A percentile compares a stretch with the other conserved stretches of the same genome.
These are phyloP conservation scores for Peniophora sp. DNA, from an alignment of 1,284 basidiomycete species.

Conservation along the genomic window DNA sequence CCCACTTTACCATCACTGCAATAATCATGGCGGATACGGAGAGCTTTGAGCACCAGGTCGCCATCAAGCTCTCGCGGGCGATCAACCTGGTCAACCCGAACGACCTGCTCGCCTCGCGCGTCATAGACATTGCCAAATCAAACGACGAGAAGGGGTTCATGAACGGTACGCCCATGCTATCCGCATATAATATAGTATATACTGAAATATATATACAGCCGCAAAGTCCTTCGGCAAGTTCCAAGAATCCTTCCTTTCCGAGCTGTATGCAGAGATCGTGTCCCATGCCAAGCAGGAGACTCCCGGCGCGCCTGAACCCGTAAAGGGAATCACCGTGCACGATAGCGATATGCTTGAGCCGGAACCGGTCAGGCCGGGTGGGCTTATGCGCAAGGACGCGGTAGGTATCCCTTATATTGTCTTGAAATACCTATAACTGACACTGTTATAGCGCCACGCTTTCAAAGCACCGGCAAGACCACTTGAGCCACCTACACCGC, in stretches of 20 bases:
- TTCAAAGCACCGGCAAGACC: constrained; percentile 70
- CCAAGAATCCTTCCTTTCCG: constrained; percentile 51
- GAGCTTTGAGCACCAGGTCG: constrained; percentile 68
- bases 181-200: constrained; percentile 1
- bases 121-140: constrained; percentile 73
- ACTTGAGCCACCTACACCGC: constrained; percentile 64
- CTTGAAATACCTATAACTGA: not conserved
- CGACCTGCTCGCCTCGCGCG: constrained; percentile 69
- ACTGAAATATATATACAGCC: constrained; percentile 33
- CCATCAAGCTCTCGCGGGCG: constrained; percentile 73
- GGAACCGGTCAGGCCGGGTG: constrained; percentile 68
- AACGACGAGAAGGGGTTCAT: constrained; percentile 62
- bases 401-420: constrained; percentile 33
- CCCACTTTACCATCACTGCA: too few species aligned
- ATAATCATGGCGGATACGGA: constrained; percentile 18
- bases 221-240: constrained; percentile 84
- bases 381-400: constrained; percentile 59
- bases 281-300: constrained; percentile 61
- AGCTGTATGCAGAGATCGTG: constrained; percentile 49
- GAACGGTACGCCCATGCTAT: constrained; percentile 28
- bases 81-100: constrained; percentile 79
- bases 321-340: constrained; percentile 72
- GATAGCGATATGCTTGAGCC: constrained; percentile 78
- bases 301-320: constrained; percentile 45
- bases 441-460: constrained; percentile 50